Conservation (phyloP, 441 rosid genomes). For the Croton setiger region DNA sequence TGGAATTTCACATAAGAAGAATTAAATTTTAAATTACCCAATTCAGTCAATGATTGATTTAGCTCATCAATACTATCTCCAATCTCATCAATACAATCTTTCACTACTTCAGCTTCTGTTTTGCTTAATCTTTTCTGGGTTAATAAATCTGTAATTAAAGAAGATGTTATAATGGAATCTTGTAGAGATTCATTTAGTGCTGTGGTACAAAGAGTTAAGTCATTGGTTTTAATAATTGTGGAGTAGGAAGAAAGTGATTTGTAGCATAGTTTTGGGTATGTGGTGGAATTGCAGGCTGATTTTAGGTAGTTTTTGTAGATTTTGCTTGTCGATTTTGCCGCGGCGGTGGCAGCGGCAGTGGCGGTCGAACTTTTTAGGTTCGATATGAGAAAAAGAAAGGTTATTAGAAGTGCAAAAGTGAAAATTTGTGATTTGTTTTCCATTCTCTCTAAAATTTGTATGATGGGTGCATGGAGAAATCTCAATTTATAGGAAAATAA, state of each 20-base stretch:
- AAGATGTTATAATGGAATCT: slow-evolving; percentile 31
- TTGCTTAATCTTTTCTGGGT: slow-evolving; percentile 28
- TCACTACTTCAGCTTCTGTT: slow-evolving; percentile 35
- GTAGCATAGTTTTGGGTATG: slow-evolving; percentile 45
- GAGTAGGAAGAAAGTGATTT: slow-evolving; percentile 40
- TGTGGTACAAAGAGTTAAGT: slow-evolving; percentile 44
- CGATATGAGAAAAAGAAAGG: slow-evolving; percentile 26
- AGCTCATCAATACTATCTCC: slow-evolving; percentile 46
- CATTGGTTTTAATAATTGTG: slow-evolving; percentile 40
- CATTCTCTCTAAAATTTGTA: too few relatives aligned
- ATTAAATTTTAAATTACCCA: slow-evolving; percentile 22
- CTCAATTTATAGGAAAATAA: slow-evolving; percentile 17
- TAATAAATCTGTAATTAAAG: slow-evolving; percentile 23
- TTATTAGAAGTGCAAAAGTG: slow-evolving; percentile 13
- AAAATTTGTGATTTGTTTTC: slow-evolving; percentile 4
- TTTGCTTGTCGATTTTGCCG: slow-evolving; percentile 6
- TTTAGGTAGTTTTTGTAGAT: slow-evolving; percentile 44
- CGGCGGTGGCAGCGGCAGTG: not conserved
- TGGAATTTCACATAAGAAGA: slow-evolving; percentile 28
- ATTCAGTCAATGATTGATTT: slow-evolving; percentile 35
- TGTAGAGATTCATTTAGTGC: slow-evolving; percentile 38
- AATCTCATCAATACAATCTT: slow-evolving; percentile 50
- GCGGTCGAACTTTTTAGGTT: slow-evolving; percentile 23
- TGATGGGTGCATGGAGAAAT: not conserved
- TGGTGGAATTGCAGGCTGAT: slow-evolving; percentile 50